Percentiles rank a stretch among this genome's conserved stretches.
Evolutionary conservation across 176 grass and related monocot species (phyloP).

Genomic region (Panicum miliaceum): DNA sequence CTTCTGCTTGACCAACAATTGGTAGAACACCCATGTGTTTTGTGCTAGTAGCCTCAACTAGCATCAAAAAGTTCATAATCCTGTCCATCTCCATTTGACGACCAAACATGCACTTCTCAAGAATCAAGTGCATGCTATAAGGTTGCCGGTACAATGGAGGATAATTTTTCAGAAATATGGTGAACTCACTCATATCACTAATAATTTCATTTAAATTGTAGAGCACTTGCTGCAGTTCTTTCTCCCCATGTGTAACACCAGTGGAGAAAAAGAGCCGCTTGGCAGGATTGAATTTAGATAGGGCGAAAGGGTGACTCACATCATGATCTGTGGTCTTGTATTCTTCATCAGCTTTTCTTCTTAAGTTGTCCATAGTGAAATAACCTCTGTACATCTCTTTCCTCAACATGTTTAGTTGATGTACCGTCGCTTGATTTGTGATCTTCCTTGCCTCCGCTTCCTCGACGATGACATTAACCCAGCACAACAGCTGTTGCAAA

Average conservation of each 20-base stretch:
- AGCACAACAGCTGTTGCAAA: not conserved
- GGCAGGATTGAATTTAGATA: not conserved
- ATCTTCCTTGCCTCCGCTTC: not conserved
- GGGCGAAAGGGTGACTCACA: not conserved
- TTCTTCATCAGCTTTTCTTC: not conserved
- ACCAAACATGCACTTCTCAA: not conserved
- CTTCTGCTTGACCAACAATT: not conserved
- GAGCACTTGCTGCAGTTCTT: not conserved
- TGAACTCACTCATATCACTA: not conserved
- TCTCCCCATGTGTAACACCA: not conserved
- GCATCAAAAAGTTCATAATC: not conserved
- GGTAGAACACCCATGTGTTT: not conserved
- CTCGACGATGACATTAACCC: not conserved
- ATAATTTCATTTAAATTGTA: not conserved
- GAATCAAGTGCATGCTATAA: not conserved
- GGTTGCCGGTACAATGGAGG: not conserved
- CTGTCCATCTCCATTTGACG: not conserved
- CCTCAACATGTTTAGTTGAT: not conserved
- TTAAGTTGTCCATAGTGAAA: not conserved
- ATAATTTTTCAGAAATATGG: not conserved
- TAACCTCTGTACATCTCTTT: conserved; percentile 4
- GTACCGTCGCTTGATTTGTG: not conserved
- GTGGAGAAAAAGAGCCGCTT: not conserved
- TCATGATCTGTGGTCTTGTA: not conserved
- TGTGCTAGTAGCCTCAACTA: not conserved